phyloP scores from a whole-genome alignment of 2,329 filamentous ascomycete genomes.

The Alternaria hordeiaustralica region DNA sequence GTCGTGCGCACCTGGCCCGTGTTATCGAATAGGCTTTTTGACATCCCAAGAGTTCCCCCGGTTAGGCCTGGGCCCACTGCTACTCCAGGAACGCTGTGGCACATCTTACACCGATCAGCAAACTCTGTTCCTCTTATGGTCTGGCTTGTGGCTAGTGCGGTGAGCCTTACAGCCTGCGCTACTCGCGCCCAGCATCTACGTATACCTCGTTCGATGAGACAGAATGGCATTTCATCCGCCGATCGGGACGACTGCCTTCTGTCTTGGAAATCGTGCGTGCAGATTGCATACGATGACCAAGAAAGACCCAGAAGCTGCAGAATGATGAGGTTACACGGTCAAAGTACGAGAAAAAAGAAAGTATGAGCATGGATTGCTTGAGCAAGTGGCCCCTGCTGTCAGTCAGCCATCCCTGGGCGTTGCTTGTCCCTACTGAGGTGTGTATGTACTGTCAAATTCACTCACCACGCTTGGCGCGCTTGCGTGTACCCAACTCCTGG shows the following conservation, averaged over 20 bases:
- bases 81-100: background rate
- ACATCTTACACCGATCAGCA: background rate
- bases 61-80: background rate
- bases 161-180: background rate
- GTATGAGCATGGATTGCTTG: background rate
- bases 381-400: background rate
- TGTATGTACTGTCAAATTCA: background rate
- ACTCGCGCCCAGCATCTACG: background rate
- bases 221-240: background rate
- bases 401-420: background rate
- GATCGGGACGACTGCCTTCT: background rate
- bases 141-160: slow-evolving; percentile 1
- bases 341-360: background rate
- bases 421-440: background rate
- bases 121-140: background rate
- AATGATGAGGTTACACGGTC: background rate
- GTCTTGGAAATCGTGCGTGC: background rate
- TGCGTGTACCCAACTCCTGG: background rate
- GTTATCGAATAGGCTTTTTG: background rate
- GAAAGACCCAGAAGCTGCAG: background rate
- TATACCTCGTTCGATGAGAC: background rate
- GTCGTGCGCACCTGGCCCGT: background rate
- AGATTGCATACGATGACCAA: background rate
- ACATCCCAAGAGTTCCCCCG: background rate
- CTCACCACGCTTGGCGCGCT: background rate